phyloP scores from a whole-genome alignment of 371 early-diverging fungal genomes.

The Batrachochytrium dendrobatidis region DNA sequence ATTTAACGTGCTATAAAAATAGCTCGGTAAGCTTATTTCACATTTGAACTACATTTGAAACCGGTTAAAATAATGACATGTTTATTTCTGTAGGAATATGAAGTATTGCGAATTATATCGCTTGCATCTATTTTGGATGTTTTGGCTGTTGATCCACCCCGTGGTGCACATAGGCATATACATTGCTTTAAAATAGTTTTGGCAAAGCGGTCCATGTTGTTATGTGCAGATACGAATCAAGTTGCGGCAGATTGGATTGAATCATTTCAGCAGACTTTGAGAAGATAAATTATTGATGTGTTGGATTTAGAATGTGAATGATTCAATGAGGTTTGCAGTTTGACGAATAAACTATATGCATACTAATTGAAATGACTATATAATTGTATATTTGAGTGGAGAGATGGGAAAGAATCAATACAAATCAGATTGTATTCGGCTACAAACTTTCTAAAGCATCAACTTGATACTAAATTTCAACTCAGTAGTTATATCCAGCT shows the following conservation, averaged over 20 bases:
- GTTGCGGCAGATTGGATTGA: conserved; percentile 61
- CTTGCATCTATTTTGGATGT: conserved; percentile 63
- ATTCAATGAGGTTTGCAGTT: too few relatives aligned
- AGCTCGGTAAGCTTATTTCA: neutral
- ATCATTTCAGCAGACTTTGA: too few relatives aligned
- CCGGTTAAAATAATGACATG: neutral
- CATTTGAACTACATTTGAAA: neutral
- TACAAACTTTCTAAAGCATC: too few relatives aligned
- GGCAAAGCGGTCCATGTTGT: conserved; percentile 60
- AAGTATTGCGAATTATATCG: conserved; percentile 62
- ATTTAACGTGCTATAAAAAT: conserved; percentile 73
- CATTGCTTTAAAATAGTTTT: conserved; percentile 72
- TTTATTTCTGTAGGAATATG: conserved; percentile 52
- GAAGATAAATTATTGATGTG: too few relatives aligned
- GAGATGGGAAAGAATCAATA: too few relatives aligned
- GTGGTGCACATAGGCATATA: conserved; percentile 24
- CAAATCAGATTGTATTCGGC: too few relatives aligned
- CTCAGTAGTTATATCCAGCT: too few relatives aligned
- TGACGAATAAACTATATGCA: too few relatives aligned
- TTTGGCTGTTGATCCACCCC: conserved; percentile 62
- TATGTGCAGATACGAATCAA: conserved; percentile 55
- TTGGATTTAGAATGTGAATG: too few relatives aligned
- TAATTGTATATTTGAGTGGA: too few relatives aligned
- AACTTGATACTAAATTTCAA: too few relatives aligned
- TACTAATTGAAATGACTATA: too few relatives aligned